Evolutionary conservation across 1,139 yeast species (phyloP).

Genomic region (Spathaspora jeffriesii): DNA sequence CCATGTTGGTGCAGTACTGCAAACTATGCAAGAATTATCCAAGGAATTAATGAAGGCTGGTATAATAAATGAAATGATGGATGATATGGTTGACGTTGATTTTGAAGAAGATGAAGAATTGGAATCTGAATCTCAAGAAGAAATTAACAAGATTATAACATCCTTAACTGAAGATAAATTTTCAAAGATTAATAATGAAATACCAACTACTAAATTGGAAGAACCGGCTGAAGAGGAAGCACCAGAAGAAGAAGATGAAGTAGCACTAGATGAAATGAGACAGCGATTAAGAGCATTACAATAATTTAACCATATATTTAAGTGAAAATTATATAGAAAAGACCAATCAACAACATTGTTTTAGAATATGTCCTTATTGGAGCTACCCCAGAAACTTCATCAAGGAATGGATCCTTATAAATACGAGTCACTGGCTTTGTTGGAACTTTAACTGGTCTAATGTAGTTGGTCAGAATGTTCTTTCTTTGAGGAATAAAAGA

Average conservation of each 20-base stretch:
- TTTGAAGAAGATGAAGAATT: slow-evolving; percentile 59
- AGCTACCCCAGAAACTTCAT: not conserved
- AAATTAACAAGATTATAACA: slow-evolving; percentile 52
- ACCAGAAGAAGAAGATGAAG: slow-evolving; percentile 68
- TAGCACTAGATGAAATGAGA: slow-evolving; percentile 81
- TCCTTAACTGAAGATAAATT: slow-evolving; percentile 46
- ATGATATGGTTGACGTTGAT: slow-evolving; percentile 78
- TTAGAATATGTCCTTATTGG: not conserved
- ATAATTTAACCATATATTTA: slow-evolving; percentile 33
- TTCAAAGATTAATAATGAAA: slow-evolving; percentile 41
- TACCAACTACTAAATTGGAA: slow-evolving; percentile 34
- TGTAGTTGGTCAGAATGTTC: slow-evolving; percentile 1
- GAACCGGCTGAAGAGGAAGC: slow-evolving; percentile 16
- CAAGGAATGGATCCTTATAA: not conserved
- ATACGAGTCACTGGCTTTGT: not conserved
- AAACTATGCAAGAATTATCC: slow-evolving; percentile 84
- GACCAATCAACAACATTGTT: not conserved
- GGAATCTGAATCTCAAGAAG: slow-evolving; percentile 72
- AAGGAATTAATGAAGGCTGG: slow-evolving; percentile 92
- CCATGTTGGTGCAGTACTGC: slow-evolving; percentile 75
- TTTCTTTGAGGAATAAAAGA: slow-evolving; percentile 1
- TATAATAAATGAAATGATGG: slow-evolving; percentile 93
- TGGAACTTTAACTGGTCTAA: not conserved
- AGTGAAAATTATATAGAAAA: slow-evolving; percentile 3
- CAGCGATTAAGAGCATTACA: slow-evolving; percentile 87